Percentiles rank a stretch among this genome's conserved stretches.
These are phyloP conservation scores for Sisymbrium irio DNA, from an alignment of 345 rosid species.

Conservation along the genomic window DNA sequence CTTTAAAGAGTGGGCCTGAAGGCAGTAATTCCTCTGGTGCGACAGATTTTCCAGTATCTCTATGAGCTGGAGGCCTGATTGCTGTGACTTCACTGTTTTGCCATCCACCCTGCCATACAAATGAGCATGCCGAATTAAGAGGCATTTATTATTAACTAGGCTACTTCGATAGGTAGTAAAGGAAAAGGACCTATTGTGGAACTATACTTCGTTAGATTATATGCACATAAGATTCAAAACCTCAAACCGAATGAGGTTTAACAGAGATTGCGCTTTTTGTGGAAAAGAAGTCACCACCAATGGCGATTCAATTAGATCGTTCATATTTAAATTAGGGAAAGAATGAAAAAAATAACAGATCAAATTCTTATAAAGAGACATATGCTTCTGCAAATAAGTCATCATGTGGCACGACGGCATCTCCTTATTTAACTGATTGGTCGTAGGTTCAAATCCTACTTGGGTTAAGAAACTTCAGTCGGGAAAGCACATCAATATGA, in stretches of 20 bases:
- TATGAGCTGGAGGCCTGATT: conserved; percentile 46
- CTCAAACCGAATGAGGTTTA: background rate
- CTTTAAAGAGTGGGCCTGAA: conserved; percentile 74
- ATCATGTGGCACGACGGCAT: conserved; percentile 1
- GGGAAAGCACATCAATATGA: background rate
- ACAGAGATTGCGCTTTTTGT: background rate
- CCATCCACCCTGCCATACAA: conserved; percentile 49
- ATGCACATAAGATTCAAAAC: conserved; percentile 2
- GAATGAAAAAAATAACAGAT: background rate
- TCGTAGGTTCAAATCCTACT: no score
- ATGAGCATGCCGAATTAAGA: conserved; percentile 1
- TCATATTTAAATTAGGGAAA: background rate
- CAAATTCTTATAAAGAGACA: background rate
- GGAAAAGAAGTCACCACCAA: background rate
- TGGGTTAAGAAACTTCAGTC: background rate
- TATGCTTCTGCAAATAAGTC: background rate
- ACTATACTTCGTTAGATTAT: background rate
- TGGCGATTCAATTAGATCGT: background rate
- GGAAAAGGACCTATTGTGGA: background rate
- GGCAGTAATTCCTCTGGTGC: conserved; percentile 41
- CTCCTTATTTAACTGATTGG: background rate
- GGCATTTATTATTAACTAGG: background rate
- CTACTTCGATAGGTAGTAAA: background rate
- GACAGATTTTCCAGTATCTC: conserved; percentile 69
- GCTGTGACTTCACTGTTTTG: conserved; percentile 48